Conservation (phyloP, 1,284 basidiomycete genomes). For the Malassezia equina region DNA sequence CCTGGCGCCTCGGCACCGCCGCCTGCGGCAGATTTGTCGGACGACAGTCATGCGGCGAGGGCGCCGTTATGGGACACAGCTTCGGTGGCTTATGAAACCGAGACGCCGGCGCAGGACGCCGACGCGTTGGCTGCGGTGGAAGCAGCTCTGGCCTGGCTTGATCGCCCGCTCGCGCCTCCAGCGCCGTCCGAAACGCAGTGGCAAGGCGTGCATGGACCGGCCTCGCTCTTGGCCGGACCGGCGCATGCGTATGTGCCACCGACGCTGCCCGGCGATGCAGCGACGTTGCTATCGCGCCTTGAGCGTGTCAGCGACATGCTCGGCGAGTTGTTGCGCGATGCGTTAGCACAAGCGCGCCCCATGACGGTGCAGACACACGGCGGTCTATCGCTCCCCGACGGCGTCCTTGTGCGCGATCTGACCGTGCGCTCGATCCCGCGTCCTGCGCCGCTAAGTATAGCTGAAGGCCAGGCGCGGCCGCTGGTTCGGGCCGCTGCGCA, state of each 20-base stretch:
- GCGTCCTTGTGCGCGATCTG: neutral
- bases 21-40: constrained; percentile 1
- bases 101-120: neutral
- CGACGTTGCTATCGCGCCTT: neutral
- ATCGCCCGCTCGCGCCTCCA: neutral
- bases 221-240: constrained; percentile 4
- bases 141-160: constrained; percentile 1
- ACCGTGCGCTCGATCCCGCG: neutral
- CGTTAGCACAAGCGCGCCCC: neutral
- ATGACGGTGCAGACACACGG: neutral
- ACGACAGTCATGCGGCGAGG: neutral
- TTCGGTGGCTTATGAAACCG: neutral
- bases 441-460: neutral
- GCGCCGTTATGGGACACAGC: neutral
- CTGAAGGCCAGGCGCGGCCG: neutral
- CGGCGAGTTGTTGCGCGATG: neutral
- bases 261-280: constrained; percentile 10
- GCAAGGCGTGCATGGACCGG: neutral
- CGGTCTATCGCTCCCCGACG: neutral
- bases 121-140: neutral
- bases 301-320: neutral
- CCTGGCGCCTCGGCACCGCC: neutral
- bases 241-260: constrained; percentile 1
- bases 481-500: neutral
- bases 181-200: neutral